These are phyloP conservation scores for Aspergillus persii DNA, from an alignment of 2,329 filamentous ascomycete species.

Conservation along the genomic window DNA sequence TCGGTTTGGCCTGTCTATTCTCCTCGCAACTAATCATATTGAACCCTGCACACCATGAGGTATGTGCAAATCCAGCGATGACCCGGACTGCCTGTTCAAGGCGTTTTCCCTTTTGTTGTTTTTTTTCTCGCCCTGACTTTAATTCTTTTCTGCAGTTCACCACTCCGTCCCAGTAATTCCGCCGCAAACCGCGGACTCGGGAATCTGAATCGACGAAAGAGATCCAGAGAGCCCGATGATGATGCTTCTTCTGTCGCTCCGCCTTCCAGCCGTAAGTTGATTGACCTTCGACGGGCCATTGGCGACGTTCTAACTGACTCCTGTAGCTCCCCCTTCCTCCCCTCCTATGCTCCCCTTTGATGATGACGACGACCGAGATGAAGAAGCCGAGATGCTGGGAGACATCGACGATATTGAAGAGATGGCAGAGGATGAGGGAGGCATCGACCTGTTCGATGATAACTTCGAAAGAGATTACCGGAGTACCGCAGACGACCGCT, in stretches of 20 bases:
- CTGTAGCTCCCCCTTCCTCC: conserved; percentile 54
- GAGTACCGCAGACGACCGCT: conserved; percentile 47
- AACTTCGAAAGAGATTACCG: conserved; percentile 64
- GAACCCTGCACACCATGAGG: conserved; percentile 29
- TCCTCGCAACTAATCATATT: conserved; percentile 5
- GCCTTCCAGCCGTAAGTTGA: conserved; percentile 61
- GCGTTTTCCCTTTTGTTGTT: background rate
- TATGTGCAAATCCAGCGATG: conserved; percentile 16
- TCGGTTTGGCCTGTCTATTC: conserved; percentile 7
- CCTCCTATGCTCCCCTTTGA: conserved; percentile 56
- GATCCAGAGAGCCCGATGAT: conserved; percentile 64
- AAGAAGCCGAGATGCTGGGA: conserved; percentile 58
- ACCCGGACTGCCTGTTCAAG: background rate
- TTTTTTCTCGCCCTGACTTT: background rate
- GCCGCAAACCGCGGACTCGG: conserved; percentile 75
- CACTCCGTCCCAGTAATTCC: conserved; percentile 74
- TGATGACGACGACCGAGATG: conserved; percentile 46
- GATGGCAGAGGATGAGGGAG: conserved; percentile 67
- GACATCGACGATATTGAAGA: conserved; percentile 68
- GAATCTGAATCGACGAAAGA: conserved; percentile 57
- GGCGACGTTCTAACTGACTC: conserved; percentile 12
- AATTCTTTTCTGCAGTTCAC: conserved; percentile 60
- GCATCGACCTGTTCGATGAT: conserved; percentile 67
- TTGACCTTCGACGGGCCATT: background rate
- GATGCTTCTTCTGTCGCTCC: conserved; percentile 59